Base-by-base conservation (phyloP, 352 stramenopile species). In the Pythium aphanidermatum region DNA sequence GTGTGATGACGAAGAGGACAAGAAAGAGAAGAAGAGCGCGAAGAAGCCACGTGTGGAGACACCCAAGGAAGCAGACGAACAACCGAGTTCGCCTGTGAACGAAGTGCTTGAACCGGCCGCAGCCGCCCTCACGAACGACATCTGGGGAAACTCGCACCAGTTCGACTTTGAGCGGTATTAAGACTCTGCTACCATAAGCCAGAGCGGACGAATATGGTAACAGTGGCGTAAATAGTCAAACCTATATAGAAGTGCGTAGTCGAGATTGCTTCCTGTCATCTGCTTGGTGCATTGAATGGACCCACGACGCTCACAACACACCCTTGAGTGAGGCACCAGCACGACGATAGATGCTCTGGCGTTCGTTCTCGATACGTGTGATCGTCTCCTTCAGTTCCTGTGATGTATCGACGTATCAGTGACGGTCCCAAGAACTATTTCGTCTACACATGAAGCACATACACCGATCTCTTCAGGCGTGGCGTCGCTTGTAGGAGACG, bases 121-220 rank as follows among this genome's bases (percentile, higher is more conserved):
- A n/a, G 73, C 73, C 23, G 62, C 63, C 24, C 60, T 89, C 23
- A 77, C 77, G 35, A 86, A 86, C 58, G 74, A 86, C 32, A 89
- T 89, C 50, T 89, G 77, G 77, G 69, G 70, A 30, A 89, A 89
- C 59, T 83, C 77, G 46, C 62, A 85, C 63, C 63, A 89, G 46
- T 86, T 86, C 33, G 68, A 85, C 31, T 89, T 89, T 45, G 69
- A 83, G 29, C 54, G 33, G 24, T 60, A 54, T 25, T 58, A 46
- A 16, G 13, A 29, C 14, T 56, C 23, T 26, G 17, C 31, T n/a
- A 14, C 31, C 11, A 6, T n/a, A 7, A 23, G 19, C 20, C 24
- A 12, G 23, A 41, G 6, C 46, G 20, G 20, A 39, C 5, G n/a
- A 23, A 20, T 11, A 35, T 7, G 35, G 20, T 49, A 39, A 20